These are phyloP conservation scores for Bryopsis sp. DNA, from an alignment of 139 green algal species.

Conservation along the genomic window DNA sequence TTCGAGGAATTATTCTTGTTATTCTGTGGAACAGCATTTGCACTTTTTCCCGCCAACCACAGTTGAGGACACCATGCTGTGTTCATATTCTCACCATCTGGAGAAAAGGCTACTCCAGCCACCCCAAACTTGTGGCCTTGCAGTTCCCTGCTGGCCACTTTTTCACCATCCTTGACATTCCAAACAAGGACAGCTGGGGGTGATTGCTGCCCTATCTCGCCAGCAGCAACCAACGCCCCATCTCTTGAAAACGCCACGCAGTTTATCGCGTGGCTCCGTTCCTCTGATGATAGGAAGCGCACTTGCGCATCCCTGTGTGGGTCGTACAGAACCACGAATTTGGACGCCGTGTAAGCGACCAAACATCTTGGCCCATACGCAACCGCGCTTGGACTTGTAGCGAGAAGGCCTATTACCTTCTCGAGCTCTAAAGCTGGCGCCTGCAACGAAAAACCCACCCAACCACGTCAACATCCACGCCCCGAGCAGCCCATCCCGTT, in stretches of 20 bases:
- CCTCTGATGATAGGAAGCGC: not conserved
- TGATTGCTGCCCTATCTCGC: not conserved
- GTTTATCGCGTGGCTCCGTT: not conserved
- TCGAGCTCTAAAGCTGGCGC: not conserved
- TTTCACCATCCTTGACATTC: not conserved
- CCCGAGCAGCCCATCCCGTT: no score
- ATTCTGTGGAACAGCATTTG: no score
- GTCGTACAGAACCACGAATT: not conserved
- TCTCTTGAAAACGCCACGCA: not conserved
- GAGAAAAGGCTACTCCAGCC: not conserved
- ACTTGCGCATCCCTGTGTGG: not conserved
- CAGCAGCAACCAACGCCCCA: not conserved
- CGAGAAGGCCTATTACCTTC: not conserved
- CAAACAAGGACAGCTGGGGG: not conserved
- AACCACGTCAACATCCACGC: no score
- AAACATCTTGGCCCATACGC: not conserved
- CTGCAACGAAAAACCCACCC: no score
- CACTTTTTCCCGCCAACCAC: no score
- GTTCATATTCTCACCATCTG: not conserved
- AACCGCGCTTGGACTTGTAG: not conserved
- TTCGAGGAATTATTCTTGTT: no score
- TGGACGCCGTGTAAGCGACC: no score
- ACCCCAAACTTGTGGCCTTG: not conserved
- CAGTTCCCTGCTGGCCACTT: not conserved
- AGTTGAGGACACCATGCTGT: no score